These are phyloP conservation scores for Agrocybe praecox DNA, from an alignment of 768 basidiomycete species.

Conservation along the genomic window DNA sequence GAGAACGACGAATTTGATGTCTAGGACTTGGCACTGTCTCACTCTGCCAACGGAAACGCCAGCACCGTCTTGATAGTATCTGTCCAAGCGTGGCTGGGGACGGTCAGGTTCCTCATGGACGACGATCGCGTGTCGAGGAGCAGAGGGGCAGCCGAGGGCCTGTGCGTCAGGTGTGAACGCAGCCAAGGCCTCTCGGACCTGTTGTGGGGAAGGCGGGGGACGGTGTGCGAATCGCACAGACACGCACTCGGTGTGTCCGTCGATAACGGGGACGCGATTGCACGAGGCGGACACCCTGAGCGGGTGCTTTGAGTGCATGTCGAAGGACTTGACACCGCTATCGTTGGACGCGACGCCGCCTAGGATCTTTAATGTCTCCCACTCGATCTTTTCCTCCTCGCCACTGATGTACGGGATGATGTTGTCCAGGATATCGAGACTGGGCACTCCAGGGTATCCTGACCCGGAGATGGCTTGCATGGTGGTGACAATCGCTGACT, in stretches of 20 bases:
- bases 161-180: constrained; percentile 79
- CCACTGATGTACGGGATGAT: constrained; percentile 92
- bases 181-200: constrained; percentile 80
- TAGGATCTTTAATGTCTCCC: constrained; percentile 98
- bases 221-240: constrained; percentile 80
- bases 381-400: constrained; percentile 98
- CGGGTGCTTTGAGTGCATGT: constrained; percentile 80
- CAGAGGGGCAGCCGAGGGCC: constrained; percentile 76
- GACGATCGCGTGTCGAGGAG: constrained; percentile 81
- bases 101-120: constrained; percentile 94
- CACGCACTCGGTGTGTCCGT: constrained; percentile 92
- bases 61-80: constrained; percentile 88
- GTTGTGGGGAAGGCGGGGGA: constrained; percentile 85
- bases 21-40: constrained; percentile 87
- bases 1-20: constrained; percentile 94
- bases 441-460: constrained; percentile 94
- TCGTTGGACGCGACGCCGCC: constrained; percentile 71
- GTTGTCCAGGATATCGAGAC: constrained; percentile 94
- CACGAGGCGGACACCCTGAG: constrained; percentile 92
- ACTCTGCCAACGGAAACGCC: constrained; percentile 91
- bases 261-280: constrained; percentile 94
- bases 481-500: constrained; percentile 89
- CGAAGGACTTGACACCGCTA: constrained; percentile 64
- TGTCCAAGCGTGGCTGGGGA: constrained; percentile 92
- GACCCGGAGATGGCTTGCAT: constrained; percentile 98